phyloP scores from a whole-genome alignment of 2,329 filamentous ascomycete species.

The Pseudogymnoascus sp. region DNA sequence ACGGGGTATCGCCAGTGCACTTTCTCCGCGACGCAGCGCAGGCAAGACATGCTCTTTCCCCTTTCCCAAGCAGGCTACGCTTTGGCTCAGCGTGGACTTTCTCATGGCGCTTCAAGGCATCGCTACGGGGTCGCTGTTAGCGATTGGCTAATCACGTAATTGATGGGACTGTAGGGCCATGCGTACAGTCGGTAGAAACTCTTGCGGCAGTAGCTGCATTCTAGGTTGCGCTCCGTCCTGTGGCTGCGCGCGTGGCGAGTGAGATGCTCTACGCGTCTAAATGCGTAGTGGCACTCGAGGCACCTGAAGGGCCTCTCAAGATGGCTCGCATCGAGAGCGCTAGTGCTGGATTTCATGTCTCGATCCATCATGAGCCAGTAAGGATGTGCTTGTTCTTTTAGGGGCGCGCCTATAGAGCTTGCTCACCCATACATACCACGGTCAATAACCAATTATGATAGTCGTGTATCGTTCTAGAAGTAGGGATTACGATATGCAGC shows the following conservation, averaged over 20 bases:
- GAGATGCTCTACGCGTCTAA: conserved; percentile 20
- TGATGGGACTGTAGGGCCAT: background rate
- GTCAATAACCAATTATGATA: background rate
- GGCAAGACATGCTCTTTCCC: conserved; percentile 19
- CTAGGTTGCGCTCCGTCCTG: conserved; percentile 17
- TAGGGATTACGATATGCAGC: background rate
- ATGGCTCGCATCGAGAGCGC: background rate
- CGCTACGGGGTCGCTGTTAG: conserved; percentile 12
- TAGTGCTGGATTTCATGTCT: background rate
- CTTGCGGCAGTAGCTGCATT: conserved; percentile 20
- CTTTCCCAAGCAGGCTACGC: conserved; percentile 17
- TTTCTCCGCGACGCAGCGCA: conserved; percentile 21
- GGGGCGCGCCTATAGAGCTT: background rate
- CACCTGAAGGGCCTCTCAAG: conserved; percentile 14
- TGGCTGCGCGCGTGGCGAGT: conserved; percentile 22
- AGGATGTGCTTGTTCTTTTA: background rate
- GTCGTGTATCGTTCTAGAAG: background rate
- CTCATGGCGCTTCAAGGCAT: conserved; percentile 23
- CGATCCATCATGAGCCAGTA: background rate
- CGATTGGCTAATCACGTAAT: background rate
- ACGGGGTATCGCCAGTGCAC: conserved; percentile 19
- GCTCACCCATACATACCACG: background rate
- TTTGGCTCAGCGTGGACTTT: conserved; percentile 19
- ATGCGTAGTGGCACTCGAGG: conserved; percentile 18
- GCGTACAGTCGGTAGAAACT: conserved; percentile 22